Percentiles rank a stretch among this genome's conserved stretches.
These are phyloP conservation scores for Sporisorium graminicola DNA, from an alignment of 1,284 basidiomycete species.

Conservation along the genomic window DNA sequence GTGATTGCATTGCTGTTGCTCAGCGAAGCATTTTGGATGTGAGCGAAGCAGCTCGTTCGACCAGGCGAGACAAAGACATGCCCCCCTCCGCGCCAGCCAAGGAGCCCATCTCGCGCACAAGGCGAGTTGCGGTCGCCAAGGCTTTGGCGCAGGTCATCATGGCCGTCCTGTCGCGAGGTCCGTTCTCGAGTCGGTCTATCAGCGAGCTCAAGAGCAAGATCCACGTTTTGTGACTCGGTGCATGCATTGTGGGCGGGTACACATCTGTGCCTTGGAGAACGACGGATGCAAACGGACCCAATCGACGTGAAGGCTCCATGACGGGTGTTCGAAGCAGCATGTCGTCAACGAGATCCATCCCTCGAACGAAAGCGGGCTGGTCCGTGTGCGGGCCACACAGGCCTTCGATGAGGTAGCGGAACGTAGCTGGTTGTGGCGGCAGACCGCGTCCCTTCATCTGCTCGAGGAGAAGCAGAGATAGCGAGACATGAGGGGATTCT, in stretches of 20 bases:
- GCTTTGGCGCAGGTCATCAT: constrained; percentile 13
- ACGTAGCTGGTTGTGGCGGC: constrained; percentile 26
- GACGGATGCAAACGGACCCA: constrained; percentile 25
- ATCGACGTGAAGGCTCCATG: constrained; percentile 11
- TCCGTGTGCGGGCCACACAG: constrained; percentile 31
- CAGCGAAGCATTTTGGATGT: constrained; percentile 11
- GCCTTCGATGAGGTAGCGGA: constrained; percentile 40
- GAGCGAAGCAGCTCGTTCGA: constrained; percentile 33
- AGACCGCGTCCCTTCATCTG: constrained; percentile 38
- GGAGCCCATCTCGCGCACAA: constrained; percentile 37
- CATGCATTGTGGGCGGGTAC: constrained; percentile 6
- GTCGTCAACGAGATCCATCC: constrained; percentile 45
- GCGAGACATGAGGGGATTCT: constrained; percentile 26
- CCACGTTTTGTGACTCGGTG: constrained; percentile 27
- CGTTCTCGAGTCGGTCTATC: constrained; percentile 33
- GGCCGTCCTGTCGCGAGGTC: constrained; percentile 15
- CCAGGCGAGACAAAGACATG: constrained; percentile 22
- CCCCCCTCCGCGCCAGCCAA: constrained; percentile 33
- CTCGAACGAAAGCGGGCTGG: constrained; percentile 35
- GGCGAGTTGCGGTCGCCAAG: constrained; percentile 20
- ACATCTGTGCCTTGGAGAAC: constrained; percentile 12
- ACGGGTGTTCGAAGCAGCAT: constrained; percentile 21
- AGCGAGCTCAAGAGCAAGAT: constrained; percentile 38
- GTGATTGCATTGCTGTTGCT: not conserved
- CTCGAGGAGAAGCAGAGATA: constrained; percentile 51